Conservation (phyloP, 176 grass and related monocot genomes). For the Pontederia paniculata region DNA sequence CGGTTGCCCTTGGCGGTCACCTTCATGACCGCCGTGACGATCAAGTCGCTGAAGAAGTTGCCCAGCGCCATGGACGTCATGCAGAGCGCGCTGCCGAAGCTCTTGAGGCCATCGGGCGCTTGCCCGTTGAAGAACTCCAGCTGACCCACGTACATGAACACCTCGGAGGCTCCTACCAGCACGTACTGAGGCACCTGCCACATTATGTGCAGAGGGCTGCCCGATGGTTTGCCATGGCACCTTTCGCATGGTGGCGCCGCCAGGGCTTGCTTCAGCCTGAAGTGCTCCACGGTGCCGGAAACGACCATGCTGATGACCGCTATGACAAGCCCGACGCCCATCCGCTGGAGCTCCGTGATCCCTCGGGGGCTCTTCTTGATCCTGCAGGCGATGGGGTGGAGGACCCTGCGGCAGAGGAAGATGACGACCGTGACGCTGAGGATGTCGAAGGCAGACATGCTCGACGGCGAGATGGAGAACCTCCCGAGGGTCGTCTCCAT, state of each 20-base stretch:
- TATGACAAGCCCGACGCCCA: constrained; percentile 7
- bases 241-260: neutral
- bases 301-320: neutral
- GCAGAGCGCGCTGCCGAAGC: constrained; percentile 14
- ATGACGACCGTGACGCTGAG: constrained; percentile 4
- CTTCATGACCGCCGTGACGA: neutral
- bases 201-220: neutral
- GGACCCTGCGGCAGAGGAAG: neutral
- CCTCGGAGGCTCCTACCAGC: constrained; percentile 13
- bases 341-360: constrained; percentile 11
- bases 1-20: neutral
- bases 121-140: constrained; percentile 16
- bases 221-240: neutral
- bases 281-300: constrained; percentile 5
- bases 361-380: neutral
- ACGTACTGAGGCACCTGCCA: constrained; percentile 14
- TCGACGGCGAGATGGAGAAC: neutral
- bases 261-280: neutral
- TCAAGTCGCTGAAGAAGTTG: constrained; percentile 4
- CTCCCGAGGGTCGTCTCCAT: neutral
- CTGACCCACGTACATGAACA: constrained; percentile 19
- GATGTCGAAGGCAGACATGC: constrained; percentile 15
- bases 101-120: constrained; percentile 11
- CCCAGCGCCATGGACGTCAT: constrained; percentile 9
- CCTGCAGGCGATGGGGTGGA: neutral